Evolutionary conservation across 2,329 filamentous ascomycete genomes (phyloP).

Genomic region (Verticillium alfalfae): DNA sequence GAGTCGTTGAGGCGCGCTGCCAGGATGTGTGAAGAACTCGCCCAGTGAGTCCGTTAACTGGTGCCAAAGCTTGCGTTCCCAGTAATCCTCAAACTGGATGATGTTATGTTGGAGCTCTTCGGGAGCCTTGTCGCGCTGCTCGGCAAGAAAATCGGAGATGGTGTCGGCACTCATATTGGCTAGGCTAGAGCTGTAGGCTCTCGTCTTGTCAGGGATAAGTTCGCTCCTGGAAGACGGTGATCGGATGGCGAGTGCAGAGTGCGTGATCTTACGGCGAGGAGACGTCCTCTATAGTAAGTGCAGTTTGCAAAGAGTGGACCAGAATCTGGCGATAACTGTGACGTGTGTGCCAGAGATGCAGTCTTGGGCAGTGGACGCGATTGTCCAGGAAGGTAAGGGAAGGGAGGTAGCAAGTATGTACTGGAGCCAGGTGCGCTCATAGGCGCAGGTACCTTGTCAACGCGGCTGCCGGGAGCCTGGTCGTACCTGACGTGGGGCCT

Average conservation of each 20-base stretch:
- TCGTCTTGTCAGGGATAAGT: neutral
- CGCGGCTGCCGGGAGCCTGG: slow-evolving; percentile 35
- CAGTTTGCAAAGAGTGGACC: neutral
- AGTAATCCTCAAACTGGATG: slow-evolving; percentile 89
- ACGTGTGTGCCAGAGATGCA: neutral
- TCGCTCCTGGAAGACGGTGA: neutral
- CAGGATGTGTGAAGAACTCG: slow-evolving; percentile 77
- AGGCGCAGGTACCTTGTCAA: neutral
- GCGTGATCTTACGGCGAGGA: neutral
- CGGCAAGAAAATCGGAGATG: slow-evolving; percentile 85
- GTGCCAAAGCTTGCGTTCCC: slow-evolving; percentile 99
- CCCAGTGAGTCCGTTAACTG: slow-evolving; percentile 88
- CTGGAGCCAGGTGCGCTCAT: neutral
- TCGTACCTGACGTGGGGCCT: neutral
- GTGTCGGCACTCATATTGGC: slow-evolving; percentile 72
- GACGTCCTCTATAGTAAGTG: too few relatives aligned
- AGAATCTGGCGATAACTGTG: neutral
- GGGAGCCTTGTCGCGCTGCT: slow-evolving; percentile 82
- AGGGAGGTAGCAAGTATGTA: neutral
- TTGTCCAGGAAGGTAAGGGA: too few relatives aligned
- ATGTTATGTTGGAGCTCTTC: slow-evolving; percentile 84
- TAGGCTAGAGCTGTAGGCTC: slow-evolving; percentile 11
- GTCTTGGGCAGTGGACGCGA: neutral
- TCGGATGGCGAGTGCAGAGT: neutral
- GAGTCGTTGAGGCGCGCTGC: slow-evolving; percentile 79